phyloP scores from a whole-genome alignment of 2,329 filamentous ascomycete genomes.

The Lecanoromycetidae sp. region DNA sequence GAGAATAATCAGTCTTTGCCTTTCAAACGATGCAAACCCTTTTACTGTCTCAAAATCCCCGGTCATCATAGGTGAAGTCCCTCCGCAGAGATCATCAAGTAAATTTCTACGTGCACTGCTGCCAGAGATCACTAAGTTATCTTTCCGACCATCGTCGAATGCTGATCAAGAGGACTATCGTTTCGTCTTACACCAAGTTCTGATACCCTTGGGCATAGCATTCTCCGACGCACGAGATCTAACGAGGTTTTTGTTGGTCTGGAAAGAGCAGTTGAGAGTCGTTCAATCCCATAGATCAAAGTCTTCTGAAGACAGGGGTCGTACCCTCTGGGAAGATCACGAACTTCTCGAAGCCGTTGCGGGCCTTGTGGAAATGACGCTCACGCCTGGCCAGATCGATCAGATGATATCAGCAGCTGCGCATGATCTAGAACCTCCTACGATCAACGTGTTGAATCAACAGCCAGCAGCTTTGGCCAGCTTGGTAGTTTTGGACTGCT shows the following conservation, averaged over 20 bases:
- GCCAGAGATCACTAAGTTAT: slow-evolving; percentile 21
- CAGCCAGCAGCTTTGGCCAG: not conserved
- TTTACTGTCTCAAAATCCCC: slow-evolving; percentile 27
- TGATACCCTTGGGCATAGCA: slow-evolving; percentile 32
- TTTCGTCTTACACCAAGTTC: slow-evolving; percentile 26
- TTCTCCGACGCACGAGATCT: slow-evolving; percentile 31
- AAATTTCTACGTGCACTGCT: slow-evolving; percentile 26
- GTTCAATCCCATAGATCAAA: not conserved
- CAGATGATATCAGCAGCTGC: not conserved
- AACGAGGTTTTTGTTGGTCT: slow-evolving; percentile 9
- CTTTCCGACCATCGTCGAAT: not conserved
- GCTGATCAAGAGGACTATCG: not conserved
- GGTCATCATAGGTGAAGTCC: not conserved
- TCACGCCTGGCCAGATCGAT: slow-evolving; percentile 10
- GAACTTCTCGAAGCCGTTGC: slow-evolving; percentile 8
- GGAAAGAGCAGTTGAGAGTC: slow-evolving; percentile 8
- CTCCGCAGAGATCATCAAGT: slow-evolving; percentile 17
- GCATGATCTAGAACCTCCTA: not conserved
- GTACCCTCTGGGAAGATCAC: slow-evolving; percentile 15
- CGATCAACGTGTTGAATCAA: not conserved
- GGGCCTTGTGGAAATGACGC: not conserved
- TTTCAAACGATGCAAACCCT: slow-evolving; percentile 35
- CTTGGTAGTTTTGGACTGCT: slow-evolving; percentile 10
- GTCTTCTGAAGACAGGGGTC: not conserved
- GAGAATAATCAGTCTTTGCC: slow-evolving; percentile 31